Evolutionary conservation across 2,329 filamentous ascomycete genomes (phyloP), one percentile per base, ranked within the genome.

Genomic region (Diplodia intermedia): DNA sequence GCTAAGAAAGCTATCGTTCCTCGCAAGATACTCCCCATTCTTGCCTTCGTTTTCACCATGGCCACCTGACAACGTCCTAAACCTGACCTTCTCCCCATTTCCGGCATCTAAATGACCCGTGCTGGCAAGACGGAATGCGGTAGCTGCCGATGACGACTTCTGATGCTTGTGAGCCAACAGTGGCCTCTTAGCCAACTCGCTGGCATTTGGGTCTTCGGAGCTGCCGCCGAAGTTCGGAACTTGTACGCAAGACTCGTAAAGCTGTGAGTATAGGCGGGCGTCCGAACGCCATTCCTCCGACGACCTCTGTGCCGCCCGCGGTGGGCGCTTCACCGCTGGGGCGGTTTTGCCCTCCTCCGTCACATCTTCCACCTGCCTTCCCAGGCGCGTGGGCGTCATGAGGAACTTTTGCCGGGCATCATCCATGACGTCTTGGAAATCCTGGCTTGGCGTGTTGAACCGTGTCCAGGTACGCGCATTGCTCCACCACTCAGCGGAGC

Each of bases 211-310:
- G 38, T 55, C 50, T n/a, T 68, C 69, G 8, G 38, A 49, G n/a
- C 65, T 63, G 29, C 63, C 53, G 36, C 62, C 38, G 49, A 65
- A 54, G 40, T 40, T 61, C 53, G 68, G 70, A 23, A 69, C 56
- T n/a, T 53, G 47, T 20, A 79, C 66, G 54, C 76, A 79, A 23
- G 73, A 71, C 43, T 78, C 75, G 66, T 80, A 79, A 68, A 77
- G 78, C 36, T 73, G 71, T 3, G 77, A 78, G 75, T 74, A 78
- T 8, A 74, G 71, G 14, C 74, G 74, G 1, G 78, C 78, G 23
- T 69, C 66, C 2, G 36, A 47, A n/a, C 60, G 50, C 66, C 66
- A 68, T 15, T 68, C 66, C 2, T 68, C 66, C 12, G 66, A 68
- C 4, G 55, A 61, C 7, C 29, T 63, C 2, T 63, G 47, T 12